Percentiles rank a stretch among this genome's conserved stretches.
These are phyloP conservation scores for Phaffia australis DNA, from an alignment of 768 basidiomycete species.

Conservation along the genomic window DNA sequence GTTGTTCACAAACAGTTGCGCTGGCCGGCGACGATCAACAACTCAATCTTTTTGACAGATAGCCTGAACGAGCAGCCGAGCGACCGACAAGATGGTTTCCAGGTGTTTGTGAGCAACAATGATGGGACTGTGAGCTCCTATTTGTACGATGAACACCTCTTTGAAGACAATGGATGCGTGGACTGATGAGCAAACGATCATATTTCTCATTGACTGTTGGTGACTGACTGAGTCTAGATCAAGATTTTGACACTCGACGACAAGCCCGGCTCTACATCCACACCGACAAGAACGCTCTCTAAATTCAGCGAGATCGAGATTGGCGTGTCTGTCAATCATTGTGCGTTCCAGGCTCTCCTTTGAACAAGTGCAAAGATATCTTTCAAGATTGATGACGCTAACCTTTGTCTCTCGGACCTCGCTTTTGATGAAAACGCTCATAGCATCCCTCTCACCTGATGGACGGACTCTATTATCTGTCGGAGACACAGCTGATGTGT, in stretches of 20 bases:
- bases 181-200: not conserved
- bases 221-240: too few relatives aligned
- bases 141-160: not conserved
- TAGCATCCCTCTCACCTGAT: constrained; percentile 17
- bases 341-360: constrained; percentile 5
- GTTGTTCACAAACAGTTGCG: not conserved
- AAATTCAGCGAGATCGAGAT: constrained; percentile 12
- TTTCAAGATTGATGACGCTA: too few relatives aligned
- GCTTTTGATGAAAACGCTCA: too few relatives aligned
- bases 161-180: not conserved
- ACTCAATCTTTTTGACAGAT: constrained; percentile 13
- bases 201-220: too few relatives aligned
- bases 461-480: constrained; percentile 12
- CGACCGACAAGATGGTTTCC: not conserved
- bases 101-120: constrained; percentile 17
- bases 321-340: constrained; percentile 13
- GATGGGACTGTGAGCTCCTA: not conserved
- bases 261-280: too few relatives aligned
- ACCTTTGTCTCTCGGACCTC: too few relatives aligned
- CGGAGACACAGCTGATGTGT: constrained; percentile 15
- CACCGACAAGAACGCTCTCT: too few relatives aligned
- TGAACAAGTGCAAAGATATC: not conserved
- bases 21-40: constrained; percentile 18
- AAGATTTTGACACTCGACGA: not conserved
- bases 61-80: not conserved